Conservation (phyloP, 2,329 filamentous ascomycete species). For the Simplicillium sp. region DNA sequence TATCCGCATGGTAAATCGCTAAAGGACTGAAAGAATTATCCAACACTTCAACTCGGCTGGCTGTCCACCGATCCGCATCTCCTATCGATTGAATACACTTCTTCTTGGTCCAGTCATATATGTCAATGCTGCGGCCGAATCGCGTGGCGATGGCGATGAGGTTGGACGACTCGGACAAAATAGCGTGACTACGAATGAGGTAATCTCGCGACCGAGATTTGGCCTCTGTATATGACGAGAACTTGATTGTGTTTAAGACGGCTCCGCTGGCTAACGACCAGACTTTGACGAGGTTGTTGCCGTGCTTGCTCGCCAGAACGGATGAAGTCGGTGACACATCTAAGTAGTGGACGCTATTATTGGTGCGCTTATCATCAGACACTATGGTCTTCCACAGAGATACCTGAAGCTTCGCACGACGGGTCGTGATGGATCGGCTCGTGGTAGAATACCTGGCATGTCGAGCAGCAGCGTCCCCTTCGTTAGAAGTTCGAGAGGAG, state of each 20-base stretch:
- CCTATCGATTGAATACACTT: constrained; percentile 28
- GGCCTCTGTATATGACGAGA: constrained; percentile 27
- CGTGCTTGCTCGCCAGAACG: constrained; percentile 24
- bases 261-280: constrained; percentile 79
- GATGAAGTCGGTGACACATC: constrained; percentile 23
- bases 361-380: constrained; percentile 16
- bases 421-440: neutral
- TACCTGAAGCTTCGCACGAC: neutral
- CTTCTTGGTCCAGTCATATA: constrained; percentile 28
- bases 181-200: constrained; percentile 30
- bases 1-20: constrained; percentile 23
- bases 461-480: neutral
- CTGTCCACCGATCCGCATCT: constrained; percentile 27
- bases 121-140: constrained; percentile 27
- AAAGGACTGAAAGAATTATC: constrained; percentile 22
- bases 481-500: neutral
- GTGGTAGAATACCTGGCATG: neutral
- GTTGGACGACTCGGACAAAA: constrained; percentile 27
- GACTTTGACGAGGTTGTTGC: constrained; percentile 75
- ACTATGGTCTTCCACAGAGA: constrained; percentile 13
- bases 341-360: constrained; percentile 22
- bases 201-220: constrained; percentile 28
- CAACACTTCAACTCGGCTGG: constrained; percentile 23
- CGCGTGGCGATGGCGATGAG: constrained; percentile 27
- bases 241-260: constrained; percentile 41